Conservation (phyloP, 2,329 filamentous ascomycete genomes). For the Torrubiella hemipterigena region DNA sequence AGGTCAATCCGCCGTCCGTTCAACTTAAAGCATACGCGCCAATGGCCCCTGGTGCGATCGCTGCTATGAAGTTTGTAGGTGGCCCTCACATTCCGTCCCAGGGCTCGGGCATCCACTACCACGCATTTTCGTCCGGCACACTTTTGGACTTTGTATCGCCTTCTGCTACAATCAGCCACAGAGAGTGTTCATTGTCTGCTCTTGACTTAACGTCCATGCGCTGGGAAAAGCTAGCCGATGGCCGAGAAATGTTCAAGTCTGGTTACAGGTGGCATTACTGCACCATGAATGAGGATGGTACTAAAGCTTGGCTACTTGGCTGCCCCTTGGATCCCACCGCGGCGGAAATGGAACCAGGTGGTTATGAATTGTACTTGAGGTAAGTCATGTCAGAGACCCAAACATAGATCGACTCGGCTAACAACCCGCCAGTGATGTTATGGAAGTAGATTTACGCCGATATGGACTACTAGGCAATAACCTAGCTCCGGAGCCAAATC, state of each 20-base stretch:
- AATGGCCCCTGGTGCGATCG: constrained; percentile 78
- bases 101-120: constrained; percentile 86
- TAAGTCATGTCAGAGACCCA: constrained; percentile 10
- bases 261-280: constrained; percentile 99
- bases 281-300: constrained; percentile 87
- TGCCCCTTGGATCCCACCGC: constrained; percentile 64
- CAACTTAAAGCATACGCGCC: constrained; percentile 65
- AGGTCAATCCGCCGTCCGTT: constrained; percentile 54
- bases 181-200: constrained; percentile 83
- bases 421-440: constrained; percentile 54
- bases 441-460: constrained; percentile 83
- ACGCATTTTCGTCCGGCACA: constrained; percentile 85
- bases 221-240: constrained; percentile 93
- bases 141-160: constrained; percentile 92
- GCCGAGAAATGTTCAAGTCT: constrained; percentile 80
- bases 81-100: constrained; percentile 80
- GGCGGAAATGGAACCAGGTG: constrained; percentile 54
- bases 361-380: constrained; percentile 79
- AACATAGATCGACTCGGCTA: constrained; percentile 6
- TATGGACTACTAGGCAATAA: constrained; percentile 86
- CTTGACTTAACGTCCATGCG: constrained; percentile 76
- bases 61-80: constrained; percentile 71
- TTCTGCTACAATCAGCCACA: constrained; percentile 71
- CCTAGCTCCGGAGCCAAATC: constrained; percentile 40
- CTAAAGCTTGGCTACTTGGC: constrained; percentile 93